Evolutionary conservation across 78 protist genomes (phyloP).

Genomic region (Dictyostelium purpureum): DNA sequence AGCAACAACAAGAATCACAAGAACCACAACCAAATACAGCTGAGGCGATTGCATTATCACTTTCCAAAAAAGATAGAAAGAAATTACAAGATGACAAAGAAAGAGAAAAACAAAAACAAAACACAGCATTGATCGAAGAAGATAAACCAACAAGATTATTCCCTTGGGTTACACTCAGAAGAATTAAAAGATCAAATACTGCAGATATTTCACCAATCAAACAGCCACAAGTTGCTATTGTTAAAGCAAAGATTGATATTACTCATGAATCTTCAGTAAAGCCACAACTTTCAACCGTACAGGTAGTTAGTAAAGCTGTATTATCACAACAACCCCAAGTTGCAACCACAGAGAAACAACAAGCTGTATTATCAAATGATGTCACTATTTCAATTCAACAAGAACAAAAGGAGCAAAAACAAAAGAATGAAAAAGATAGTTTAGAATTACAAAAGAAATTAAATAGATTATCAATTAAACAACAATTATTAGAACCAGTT

Average conservation of each 20-base stretch:
- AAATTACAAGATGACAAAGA: background rate
- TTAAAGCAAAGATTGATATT: conserved; percentile 17
- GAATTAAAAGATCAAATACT: conserved; percentile 36
- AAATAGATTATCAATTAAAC: conserved; percentile 4
- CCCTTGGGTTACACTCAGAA: conserved; percentile 64
- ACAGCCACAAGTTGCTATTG: background rate
- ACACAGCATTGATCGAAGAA: background rate
- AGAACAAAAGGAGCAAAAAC: background rate
- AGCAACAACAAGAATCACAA: background rate
- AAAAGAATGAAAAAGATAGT: no score
- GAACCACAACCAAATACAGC: background rate
- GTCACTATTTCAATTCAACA: no score
- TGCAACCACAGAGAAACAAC: no score
- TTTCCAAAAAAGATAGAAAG: background rate
- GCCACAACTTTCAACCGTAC: background rate
- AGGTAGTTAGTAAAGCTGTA: background rate
- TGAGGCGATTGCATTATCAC: background rate
- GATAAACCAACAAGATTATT: conserved; percentile 17
- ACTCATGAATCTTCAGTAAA: background rate
- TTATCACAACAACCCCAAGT: background rate
- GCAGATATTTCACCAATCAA: background rate
- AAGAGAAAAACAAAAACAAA: background rate
- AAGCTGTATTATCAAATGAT: no score
- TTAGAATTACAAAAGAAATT: background rate
- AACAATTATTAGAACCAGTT: background rate